phyloP scores from a whole-genome alignment of 306 rosid genomes.

The Dryas octopetala region DNA sequence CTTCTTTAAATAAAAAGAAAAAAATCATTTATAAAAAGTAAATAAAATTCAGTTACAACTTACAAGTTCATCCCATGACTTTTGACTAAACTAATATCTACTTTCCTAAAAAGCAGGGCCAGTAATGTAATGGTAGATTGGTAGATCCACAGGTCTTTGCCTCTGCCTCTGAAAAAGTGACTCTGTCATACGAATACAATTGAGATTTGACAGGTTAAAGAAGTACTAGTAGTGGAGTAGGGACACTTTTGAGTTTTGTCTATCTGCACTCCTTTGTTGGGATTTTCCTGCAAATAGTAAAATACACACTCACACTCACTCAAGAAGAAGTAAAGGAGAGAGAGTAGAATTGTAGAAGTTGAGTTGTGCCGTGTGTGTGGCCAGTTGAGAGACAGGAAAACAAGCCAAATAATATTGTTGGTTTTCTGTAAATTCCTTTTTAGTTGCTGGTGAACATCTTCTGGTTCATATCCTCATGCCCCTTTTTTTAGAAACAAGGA shows the following conservation, averaged over 20 bases:
- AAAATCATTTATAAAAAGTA: no score
- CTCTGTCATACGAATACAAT: no score
- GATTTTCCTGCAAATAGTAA: conserved; percentile 15
- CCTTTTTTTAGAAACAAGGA: neutral
- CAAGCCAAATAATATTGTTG: conserved; percentile 44
- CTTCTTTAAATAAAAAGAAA: no score
- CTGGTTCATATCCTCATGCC: neutral
- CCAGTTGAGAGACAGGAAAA: conserved; percentile 53
- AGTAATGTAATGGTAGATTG: no score
- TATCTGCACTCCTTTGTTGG: neutral
- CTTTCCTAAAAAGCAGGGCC: no score
- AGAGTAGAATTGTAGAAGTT: neutral
- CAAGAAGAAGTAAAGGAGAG: neutral
- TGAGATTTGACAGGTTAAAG: no score
- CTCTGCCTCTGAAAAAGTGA: no score
- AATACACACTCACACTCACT: neutral
- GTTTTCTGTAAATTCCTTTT: conserved; percentile 43
- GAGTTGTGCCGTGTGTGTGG: conserved; percentile 25
- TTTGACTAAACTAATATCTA: no score
- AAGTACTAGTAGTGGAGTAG: neutral
- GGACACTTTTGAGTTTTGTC: conserved; percentile 45
- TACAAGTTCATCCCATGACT: no score
- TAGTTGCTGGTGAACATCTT: neutral
- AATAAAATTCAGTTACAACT: no score
- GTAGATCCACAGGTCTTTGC: no score